Conservation (phyloP, 257 asterid genomes). For the Thymus quinquecostatus region DNA sequence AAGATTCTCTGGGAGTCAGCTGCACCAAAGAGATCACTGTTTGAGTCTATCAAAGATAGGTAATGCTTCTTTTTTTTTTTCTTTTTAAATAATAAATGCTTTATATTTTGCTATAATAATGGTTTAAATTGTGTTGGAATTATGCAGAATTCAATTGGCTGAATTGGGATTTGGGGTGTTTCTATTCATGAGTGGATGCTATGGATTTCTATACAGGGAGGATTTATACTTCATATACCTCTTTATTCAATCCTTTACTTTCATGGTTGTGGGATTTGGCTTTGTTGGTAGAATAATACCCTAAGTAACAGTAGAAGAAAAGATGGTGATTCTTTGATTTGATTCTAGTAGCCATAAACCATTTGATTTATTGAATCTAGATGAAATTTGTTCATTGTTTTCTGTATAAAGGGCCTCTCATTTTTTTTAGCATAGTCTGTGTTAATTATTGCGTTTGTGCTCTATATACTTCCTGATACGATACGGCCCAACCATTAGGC, state of each 20-base stretch:
- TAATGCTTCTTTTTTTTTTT: background rate
- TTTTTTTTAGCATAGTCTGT: background rate
- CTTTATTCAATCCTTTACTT: conserved; percentile 46
- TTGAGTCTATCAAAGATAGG: conserved; percentile 44
- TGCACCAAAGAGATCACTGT: conserved; percentile 35
- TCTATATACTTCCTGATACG: no score
- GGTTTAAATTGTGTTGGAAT: background rate
- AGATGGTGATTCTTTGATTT: conserved; percentile 5
- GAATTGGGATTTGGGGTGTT: conserved; percentile 46
- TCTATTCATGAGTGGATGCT: conserved; percentile 43
- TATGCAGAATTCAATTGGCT: conserved; percentile 34
- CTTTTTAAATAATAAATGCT: background rate
- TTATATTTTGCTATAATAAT: background rate
- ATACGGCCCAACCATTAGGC: no score
- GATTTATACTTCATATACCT: conserved; percentile 43
- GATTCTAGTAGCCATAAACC: background rate
- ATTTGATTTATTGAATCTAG: background rate
- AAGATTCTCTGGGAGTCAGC: conserved; percentile 34
- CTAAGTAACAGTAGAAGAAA: background rate
- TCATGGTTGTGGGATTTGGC: conserved; percentile 47
- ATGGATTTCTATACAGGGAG: conserved; percentile 39
- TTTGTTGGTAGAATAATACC: conserved; percentile 40
- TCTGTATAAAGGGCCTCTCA: no score
- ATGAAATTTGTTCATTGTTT: background rate
- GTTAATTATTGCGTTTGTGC: no score